Conservation (phyloP, 345 rosid genomes). For the Balakata baccata region DNA sequence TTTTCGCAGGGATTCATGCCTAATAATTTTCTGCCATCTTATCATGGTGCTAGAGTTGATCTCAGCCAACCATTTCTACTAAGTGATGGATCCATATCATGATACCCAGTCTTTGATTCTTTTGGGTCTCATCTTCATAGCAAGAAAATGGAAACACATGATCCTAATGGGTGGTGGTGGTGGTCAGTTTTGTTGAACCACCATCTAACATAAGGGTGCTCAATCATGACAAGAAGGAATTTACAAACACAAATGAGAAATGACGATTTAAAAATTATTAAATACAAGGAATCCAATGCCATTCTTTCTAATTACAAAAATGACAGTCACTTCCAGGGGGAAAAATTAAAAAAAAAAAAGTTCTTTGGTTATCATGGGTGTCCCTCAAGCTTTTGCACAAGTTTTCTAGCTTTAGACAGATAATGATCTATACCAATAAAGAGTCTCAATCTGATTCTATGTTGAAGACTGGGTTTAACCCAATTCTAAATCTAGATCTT, state of each 20-base stretch:
- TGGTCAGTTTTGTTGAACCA: neutral
- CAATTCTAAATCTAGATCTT: no score
- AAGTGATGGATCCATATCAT: neutral
- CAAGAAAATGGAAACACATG: neutral
- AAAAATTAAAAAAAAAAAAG: no score
- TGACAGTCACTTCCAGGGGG: conserved; percentile 4
- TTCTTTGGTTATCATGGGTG: neutral
- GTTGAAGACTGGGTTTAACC: no score
- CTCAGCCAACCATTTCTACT: neutral
- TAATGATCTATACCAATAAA: neutral
- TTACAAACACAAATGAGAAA: neutral
- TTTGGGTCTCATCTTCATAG: neutral
- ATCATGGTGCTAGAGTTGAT: no score
- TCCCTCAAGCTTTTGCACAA: neutral
- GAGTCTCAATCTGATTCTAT: no score
- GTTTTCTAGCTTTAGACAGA: neutral
- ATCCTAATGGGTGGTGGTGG: neutral
- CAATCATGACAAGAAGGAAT: conserved; percentile 3
- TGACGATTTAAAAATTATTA: neutral
- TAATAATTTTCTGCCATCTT: no score
- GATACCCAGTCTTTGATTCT: neutral
- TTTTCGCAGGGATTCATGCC: conserved; percentile 14
- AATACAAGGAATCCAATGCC: conserved; percentile 18
- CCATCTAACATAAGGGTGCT: neutral
- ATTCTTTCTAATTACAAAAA: neutral